phyloP scores from a whole-genome alignment of 495 filamentous ascomycete genomes.

The Penicillium waksmanii region DNA sequence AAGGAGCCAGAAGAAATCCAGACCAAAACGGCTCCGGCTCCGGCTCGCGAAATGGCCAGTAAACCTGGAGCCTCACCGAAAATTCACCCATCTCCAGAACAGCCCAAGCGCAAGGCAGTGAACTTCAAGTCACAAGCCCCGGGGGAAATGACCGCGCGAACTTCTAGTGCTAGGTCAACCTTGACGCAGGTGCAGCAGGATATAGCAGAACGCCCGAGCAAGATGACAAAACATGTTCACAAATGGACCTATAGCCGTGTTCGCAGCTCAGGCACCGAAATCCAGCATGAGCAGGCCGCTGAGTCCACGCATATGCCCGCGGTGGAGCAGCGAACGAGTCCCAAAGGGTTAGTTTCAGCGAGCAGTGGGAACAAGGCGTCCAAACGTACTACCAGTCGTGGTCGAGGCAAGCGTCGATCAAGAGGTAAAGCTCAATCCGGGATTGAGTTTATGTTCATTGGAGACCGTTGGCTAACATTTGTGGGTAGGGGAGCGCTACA shows the following conservation, averaged over 20 bases:
- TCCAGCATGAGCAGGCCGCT: constrained; percentile 10
- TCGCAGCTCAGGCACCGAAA: constrained; percentile 14
- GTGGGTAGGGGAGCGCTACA: constrained; percentile 38
- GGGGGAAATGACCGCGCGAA: not conserved
- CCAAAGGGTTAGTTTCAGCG: constrained; percentile 27
- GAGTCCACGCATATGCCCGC: not conserved
- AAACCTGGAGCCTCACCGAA: not conserved
- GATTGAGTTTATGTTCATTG: not conserved
- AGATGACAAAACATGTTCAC: constrained; percentile 24
- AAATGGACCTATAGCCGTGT: constrained; percentile 33
- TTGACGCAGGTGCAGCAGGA: constrained; percentile 5
- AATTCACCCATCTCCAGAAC: not conserved
- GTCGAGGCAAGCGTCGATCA: constrained; percentile 27
- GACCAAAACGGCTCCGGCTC: not conserved
- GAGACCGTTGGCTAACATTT: constrained; percentile 10
- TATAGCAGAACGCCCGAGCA: constrained; percentile 13
- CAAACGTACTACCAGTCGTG: constrained; percentile 12
- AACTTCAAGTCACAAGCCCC: constrained; percentile 26
- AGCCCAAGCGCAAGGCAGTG: constrained; percentile 30
- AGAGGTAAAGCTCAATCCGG: constrained; percentile 28
- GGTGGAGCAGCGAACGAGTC: constrained; percentile 20
- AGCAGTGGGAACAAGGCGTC: constrained; percentile 15
- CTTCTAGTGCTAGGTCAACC: not conserved
- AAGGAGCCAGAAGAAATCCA: not conserved
- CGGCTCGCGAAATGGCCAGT: not conserved